Percentiles rank a stretch among this genome's conserved stretches.
These are phyloP conservation scores for Nicotiana sylvestris DNA, from an alignment of 257 asterid species.

Conservation along the genomic window DNA sequence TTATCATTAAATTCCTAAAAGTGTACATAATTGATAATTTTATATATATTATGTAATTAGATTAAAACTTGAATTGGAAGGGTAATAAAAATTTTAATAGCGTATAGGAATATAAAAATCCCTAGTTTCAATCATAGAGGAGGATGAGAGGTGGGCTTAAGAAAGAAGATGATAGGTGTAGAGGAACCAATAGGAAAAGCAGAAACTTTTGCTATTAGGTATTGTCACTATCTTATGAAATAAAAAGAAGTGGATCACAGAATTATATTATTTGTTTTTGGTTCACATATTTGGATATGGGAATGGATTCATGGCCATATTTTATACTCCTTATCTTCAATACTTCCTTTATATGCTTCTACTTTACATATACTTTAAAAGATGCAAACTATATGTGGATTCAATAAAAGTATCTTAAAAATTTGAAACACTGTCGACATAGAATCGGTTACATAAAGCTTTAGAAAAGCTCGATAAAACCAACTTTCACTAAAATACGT, in stretches of 20 bases:
- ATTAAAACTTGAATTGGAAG: no score
- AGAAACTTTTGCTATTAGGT: not conserved
- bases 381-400: no score
- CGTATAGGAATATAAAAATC: no score
- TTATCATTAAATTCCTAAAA: no score
- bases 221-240: not conserved
- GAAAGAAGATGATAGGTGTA: not conserved
- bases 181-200: not conserved
- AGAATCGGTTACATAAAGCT: no score
- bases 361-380: not conserved
- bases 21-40: no score
- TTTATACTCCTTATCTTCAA: not conserved
- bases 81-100: no score
- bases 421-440: no score
- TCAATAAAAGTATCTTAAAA: not conserved
- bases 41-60: no score
- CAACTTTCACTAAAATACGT: not conserved
- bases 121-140: not conserved
- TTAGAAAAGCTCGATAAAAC: not conserved
- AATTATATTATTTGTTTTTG: not conserved
- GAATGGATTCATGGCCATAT: not conserved
- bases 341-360: not conserved
- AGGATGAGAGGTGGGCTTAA: not conserved
- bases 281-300: constrained; percentile 8
- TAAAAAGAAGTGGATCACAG: constrained; percentile 2